phyloP scores from a whole-genome alignment of 1,284 basidiomycete species.

The Cutaneotrichosporon cavernicola region DNA sequence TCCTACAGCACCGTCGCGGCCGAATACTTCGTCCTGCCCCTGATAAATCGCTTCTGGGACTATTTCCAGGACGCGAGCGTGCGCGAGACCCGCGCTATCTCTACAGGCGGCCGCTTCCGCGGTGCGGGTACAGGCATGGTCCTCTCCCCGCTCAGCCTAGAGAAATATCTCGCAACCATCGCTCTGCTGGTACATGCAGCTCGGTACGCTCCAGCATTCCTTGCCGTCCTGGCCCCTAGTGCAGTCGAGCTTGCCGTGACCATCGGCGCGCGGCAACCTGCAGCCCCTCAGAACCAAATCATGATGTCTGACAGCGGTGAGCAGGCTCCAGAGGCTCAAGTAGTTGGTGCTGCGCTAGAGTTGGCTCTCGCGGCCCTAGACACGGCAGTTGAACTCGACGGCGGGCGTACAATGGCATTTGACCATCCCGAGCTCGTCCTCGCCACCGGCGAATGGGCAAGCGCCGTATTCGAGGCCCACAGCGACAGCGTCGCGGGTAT shows the following conservation, averaged over 20 bases:
- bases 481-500: conserved; percentile 67
- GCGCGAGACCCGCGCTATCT: conserved; percentile 66
- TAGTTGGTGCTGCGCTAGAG: conserved; percentile 72
- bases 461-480: conserved; percentile 63
- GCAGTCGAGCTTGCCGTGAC: conserved; percentile 76
- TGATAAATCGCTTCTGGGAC: conserved; percentile 87
- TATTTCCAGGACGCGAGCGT: conserved; percentile 77
- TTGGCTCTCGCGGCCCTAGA: conserved; percentile 74
- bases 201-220: conserved; percentile 73
- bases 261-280: conserved; percentile 65
- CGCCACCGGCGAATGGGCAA: conserved; percentile 76
- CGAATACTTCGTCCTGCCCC: conserved; percentile 79
- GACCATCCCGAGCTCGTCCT: conserved; percentile 71
- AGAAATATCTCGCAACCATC: conserved; percentile 72
- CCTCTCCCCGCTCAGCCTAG: conserved; percentile 69
- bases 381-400: conserved; percentile 69
- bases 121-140: conserved; percentile 76
- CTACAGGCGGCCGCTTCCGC: conserved; percentile 58
- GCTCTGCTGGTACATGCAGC: conserved; percentile 78
- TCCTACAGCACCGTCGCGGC: conserved; percentile 73
- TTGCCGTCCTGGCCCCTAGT: conserved; percentile 74
- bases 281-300: not conserved
- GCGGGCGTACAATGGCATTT: conserved; percentile 69
- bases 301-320: not conserved
- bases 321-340: conserved; percentile 59